These are phyloP conservation scores for Avicennia marina DNA, from an alignment of 257 asterid species.

Conservation along the genomic window DNA sequence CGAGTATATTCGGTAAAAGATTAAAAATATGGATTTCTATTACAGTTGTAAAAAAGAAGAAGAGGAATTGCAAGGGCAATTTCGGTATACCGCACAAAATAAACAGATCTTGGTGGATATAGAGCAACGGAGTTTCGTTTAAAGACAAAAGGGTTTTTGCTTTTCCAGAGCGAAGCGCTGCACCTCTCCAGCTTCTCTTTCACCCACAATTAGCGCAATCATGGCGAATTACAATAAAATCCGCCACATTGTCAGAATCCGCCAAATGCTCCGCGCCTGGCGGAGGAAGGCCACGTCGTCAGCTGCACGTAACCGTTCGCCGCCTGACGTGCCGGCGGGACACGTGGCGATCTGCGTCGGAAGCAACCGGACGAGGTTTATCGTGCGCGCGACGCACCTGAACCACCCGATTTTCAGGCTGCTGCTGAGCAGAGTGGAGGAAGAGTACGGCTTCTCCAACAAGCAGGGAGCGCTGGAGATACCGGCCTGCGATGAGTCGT, in stretches of 20 bases:
- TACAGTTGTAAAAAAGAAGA: too few species aligned
- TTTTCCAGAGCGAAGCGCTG: constrained; percentile 1
- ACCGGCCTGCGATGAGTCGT: constrained; percentile 57
- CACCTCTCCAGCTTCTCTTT: background rate
- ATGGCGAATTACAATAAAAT: constrained; percentile 32
- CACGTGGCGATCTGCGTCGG: constrained; percentile 65
- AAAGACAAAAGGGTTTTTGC: too few species aligned
- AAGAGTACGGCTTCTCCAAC: constrained; percentile 49
- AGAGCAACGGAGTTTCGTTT: too few species aligned
- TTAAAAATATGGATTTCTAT: too few species aligned
- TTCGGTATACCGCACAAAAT: too few species aligned
- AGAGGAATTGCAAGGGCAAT: too few species aligned
- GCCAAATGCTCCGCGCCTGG: constrained; percentile 60
- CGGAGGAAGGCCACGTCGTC: constrained; percentile 29
- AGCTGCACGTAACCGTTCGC: constrained; percentile 13
- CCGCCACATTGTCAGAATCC: constrained; percentile 49
- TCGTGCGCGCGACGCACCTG: constrained; percentile 56
- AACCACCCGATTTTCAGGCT: constrained; percentile 53
- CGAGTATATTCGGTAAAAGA: too few species aligned
- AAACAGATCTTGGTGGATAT: too few species aligned
- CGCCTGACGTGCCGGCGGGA: constrained; percentile 59
- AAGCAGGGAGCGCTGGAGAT: constrained; percentile 45
- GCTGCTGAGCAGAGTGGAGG: constrained; percentile 47
- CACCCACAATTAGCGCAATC: background rate
- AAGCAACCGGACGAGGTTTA: constrained; percentile 30